These are phyloP conservation scores for Euphorbia corollata DNA, from an alignment of 441 rosid species.

Conservation along the genomic window DNA sequence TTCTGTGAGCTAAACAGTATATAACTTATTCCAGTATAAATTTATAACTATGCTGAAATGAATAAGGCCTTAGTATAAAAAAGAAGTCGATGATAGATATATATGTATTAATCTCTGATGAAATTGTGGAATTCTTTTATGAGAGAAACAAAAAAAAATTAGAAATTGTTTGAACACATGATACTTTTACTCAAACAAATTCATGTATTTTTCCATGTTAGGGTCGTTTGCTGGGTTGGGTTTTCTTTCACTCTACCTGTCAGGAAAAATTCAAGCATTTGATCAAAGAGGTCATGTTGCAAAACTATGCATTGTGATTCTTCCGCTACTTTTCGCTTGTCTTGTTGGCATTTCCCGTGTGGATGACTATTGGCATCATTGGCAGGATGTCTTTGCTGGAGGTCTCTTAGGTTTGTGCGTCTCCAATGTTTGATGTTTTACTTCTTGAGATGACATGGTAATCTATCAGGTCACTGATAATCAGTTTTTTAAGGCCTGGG, in stretches of 20 bases:
- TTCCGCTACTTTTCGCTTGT: constrained; percentile 61
- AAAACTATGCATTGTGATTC: constrained; percentile 58
- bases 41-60: too few relatives aligned
- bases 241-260: constrained; percentile 66
- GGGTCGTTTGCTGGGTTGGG: constrained; percentile 84
- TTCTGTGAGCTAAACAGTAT: too few relatives aligned
- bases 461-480: too few relatives aligned
- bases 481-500: too few relatives aligned
- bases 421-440: neutral
- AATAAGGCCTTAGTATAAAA: too few relatives aligned
- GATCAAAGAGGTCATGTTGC: constrained; percentile 79
- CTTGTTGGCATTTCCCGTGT: constrained; percentile 86
- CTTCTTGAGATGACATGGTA: too few relatives aligned
- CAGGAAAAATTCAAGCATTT: constrained; percentile 72
- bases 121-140: too few relatives aligned
- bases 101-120: too few relatives aligned
- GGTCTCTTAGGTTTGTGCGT: constrained; percentile 58
- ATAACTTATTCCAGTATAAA: too few relatives aligned
- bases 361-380: constrained; percentile 96
- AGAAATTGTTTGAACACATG: neutral
- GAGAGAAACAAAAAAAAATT: neutral
- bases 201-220: constrained; percentile 20
- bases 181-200: neutral
- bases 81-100: too few relatives aligned
- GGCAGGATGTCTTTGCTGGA: constrained; percentile 93